These are phyloP conservation scores for Polytolypa hystricis DNA, from an alignment of 2,329 filamentous ascomycete species.

Conservation along the genomic window DNA sequence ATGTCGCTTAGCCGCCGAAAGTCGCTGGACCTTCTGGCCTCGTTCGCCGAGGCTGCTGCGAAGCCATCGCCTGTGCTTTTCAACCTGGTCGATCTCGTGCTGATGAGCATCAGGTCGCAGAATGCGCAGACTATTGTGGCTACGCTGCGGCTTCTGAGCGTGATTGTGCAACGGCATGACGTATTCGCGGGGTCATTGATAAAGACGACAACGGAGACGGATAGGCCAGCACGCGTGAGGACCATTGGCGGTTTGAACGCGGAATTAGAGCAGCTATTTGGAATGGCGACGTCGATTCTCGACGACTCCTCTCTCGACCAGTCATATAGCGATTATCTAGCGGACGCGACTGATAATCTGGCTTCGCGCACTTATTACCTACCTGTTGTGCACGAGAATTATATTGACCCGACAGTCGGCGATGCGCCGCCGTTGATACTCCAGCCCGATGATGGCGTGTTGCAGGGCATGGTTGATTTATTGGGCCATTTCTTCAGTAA, in stretches of 20 bases:
- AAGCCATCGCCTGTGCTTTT: slow-evolving; percentile 75
- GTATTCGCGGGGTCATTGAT: slow-evolving; percentile 63
- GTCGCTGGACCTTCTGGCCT: slow-evolving; percentile 75
- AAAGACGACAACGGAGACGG: slow-evolving; percentile 35
- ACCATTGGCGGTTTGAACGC: slow-evolving; percentile 30
- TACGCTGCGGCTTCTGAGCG: slow-evolving; percentile 75
- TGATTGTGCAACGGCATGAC: slow-evolving; percentile 78
- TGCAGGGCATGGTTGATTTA: slow-evolving; percentile 44
- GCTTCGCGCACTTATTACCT: slow-evolving; percentile 25
- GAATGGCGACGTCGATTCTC: slow-evolving; percentile 27
- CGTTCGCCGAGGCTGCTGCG: slow-evolving; percentile 65
- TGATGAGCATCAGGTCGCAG: slow-evolving; percentile 70
- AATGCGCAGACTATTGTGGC: slow-evolving; percentile 85
- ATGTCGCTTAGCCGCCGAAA: slow-evolving; percentile 60
- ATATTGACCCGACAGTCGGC: too few species aligned
- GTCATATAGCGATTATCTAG: slow-evolving; percentile 35
- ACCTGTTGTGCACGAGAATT: slow-evolving; percentile 20
- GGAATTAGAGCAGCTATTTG: slow-evolving; percentile 28
- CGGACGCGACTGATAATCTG: slow-evolving; percentile 42
- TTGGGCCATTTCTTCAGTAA: slow-evolving; percentile 79
- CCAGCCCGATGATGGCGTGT: slow-evolving; percentile 50
- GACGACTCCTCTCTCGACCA: slow-evolving; percentile 28
- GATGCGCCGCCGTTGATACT: too few species aligned
- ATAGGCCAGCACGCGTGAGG: slow-evolving; percentile 17
- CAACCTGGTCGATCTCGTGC: slow-evolving; percentile 81